These are phyloP conservation scores for Ceratocystis papillata DNA, from an alignment of 2,329 filamentous ascomycete species.

Conservation along the genomic window DNA sequence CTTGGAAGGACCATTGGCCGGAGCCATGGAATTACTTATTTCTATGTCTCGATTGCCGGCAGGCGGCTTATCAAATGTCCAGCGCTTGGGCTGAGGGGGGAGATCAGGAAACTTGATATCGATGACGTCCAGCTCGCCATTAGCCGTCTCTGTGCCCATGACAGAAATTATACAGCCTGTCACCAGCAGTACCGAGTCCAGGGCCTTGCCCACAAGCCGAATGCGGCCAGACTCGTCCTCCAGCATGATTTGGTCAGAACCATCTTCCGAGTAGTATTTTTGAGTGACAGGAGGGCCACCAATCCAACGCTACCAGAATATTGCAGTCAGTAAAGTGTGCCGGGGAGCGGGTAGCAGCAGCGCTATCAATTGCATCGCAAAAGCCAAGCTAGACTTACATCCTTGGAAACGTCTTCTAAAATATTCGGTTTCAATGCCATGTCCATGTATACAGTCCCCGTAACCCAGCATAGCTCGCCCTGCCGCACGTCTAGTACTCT, in stretches of 20 bases:
- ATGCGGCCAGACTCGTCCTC: slow-evolving; percentile 93
- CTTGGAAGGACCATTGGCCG: slow-evolving; percentile 32
- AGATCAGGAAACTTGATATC: slow-evolving; percentile 84
- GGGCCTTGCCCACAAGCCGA: slow-evolving; percentile 58
- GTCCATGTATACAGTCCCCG: slow-evolving; percentile 93
- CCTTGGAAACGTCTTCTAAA: slow-evolving; percentile 85
- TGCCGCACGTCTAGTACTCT: slow-evolving; percentile 91
- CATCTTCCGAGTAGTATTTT: slow-evolving; percentile 60
- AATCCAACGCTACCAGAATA: slow-evolving; percentile 61
- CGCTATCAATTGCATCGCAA: not conserved
- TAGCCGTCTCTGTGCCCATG: slow-evolving; percentile 82
- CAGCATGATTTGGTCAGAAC: slow-evolving; percentile 63
- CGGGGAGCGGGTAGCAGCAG: not conserved
- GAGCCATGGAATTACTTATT: slow-evolving; percentile 43
- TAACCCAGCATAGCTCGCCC: slow-evolving; percentile 89
- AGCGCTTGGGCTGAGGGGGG: slow-evolving; percentile 68
- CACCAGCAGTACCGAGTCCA: slow-evolving; percentile 62
- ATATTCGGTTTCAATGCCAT: slow-evolving; percentile 95
- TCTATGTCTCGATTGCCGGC: slow-evolving; percentile 39
- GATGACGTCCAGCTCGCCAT: slow-evolving; percentile 86
- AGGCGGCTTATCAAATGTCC: slow-evolving; percentile 52
- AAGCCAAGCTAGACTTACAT: slow-evolving; percentile 46
- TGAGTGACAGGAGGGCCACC: slow-evolving; percentile 64
- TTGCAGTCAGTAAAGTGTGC: not conserved
- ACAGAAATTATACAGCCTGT: slow-evolving; percentile 93